phyloP scores from a whole-genome alignment of 2,329 filamentous ascomycete genomes.

The Colletotrichum aenigma region DNA sequence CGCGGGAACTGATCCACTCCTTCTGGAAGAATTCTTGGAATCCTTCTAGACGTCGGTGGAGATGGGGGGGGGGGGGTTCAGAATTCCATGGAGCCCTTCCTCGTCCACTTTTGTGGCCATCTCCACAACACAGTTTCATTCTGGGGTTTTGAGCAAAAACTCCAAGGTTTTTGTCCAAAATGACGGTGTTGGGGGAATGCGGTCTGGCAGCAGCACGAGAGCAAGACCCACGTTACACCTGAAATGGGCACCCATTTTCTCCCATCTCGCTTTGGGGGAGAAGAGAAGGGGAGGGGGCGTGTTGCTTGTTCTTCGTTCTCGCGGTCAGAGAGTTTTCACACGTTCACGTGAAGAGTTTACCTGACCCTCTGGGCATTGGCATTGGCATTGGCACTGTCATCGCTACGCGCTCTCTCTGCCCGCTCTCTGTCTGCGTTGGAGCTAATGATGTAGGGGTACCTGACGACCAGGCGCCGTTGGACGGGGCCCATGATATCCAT shows the following conservation, averaged over 20 bases:
- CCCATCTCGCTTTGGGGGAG: not conserved
- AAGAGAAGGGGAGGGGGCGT: not conserved
- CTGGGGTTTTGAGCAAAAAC: not conserved
- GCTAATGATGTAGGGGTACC: constrained; percentile 12
- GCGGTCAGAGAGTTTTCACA: not conserved
- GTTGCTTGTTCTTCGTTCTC: not conserved
- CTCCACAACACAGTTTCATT: not conserved
- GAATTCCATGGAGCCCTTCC: not conserved
- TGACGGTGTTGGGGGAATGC: not conserved
- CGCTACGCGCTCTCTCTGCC: not conserved
- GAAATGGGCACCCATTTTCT: not conserved
- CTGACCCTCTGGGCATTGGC: not conserved
- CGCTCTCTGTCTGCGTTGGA: not conserved
- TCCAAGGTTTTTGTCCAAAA: not conserved
- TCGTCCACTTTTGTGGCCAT: not conserved
- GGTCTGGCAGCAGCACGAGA: not conserved
- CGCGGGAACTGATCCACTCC: not conserved
- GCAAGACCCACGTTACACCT: not conserved
- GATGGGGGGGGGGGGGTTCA: not conserved
- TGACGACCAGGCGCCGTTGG: not conserved
- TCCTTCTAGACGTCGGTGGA: not conserved
- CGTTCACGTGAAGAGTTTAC: not conserved
- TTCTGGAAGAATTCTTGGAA: not conserved
- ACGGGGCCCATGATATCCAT: not conserved
- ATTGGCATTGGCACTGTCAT: not conserved